Conservation (phyloP, 2,329 filamentous ascomycete genomes). For the Aspergillus vadensis region DNA sequence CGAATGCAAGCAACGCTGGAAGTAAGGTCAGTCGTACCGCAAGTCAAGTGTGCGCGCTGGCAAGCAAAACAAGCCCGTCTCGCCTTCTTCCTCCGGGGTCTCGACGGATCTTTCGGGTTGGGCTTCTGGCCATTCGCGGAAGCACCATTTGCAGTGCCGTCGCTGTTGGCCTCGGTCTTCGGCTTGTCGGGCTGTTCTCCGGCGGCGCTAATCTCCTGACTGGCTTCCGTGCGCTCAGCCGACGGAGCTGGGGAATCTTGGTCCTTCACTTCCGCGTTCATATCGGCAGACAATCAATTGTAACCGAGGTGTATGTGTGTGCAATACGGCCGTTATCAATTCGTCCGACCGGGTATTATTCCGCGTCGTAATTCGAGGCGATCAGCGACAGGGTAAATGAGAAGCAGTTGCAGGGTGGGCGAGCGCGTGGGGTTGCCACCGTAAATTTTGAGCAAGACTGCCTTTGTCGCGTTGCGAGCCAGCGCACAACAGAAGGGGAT, state of each 20-base stretch:
- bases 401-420: neutral
- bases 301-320: no score
- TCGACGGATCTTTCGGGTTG: slow-evolving; percentile 81
- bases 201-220: slow-evolving; percentile 41
- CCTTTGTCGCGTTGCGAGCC: slow-evolving; percentile 15
- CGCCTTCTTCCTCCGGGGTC: slow-evolving; percentile 93
- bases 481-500: slow-evolving; percentile 8
- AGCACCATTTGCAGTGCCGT: slow-evolving; percentile 51
- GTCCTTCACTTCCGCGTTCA: slow-evolving; percentile 35
- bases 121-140: slow-evolving; percentile 66
- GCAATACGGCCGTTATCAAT: neutral
- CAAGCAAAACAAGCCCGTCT: slow-evolving; percentile 94
- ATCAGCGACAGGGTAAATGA: neutral
- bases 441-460: slow-evolving; percentile 12
- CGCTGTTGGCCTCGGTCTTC: slow-evolving; percentile 49
- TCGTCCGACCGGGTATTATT: neutral
- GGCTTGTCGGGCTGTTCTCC: slow-evolving; percentile 39
- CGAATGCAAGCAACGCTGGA: slow-evolving; percentile 11
- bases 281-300: slow-evolving; percentile 32
- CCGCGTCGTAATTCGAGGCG: neutral
- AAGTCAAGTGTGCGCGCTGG: slow-evolving; percentile 95
- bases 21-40: slow-evolving; percentile 67
- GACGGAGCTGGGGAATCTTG: slow-evolving; percentile 41
- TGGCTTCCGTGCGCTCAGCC: slow-evolving; percentile 40
- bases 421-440: neutral